Base-by-base conservation (phyloP, 1,284 basidiomycete genomes). In the Anthracocystis walkeri region DNA sequence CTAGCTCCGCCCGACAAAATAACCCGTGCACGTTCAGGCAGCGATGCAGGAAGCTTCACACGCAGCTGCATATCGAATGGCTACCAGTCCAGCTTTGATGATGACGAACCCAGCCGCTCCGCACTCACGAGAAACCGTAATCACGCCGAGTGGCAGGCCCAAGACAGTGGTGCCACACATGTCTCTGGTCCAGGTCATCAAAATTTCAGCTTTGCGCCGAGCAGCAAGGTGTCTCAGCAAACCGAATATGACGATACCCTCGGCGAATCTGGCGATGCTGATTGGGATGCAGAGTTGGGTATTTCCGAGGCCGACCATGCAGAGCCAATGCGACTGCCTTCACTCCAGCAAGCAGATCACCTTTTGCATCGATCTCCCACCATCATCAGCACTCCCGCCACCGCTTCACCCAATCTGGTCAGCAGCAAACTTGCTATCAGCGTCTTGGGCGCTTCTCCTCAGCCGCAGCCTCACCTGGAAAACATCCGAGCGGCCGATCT, bases 11-110 rank as follows among this genome's bases (percentile, higher is more conserved):
- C 64, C 14, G 57, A 64, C 16, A 35, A 25, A 11, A 29, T 21
- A 5, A 50, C 42, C 41, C 68, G 68, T 27, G 55, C 58, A 23
- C 62, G 68, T 3, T 61, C 68, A 21, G 68, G 63, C 20, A 71
- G 68, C 29, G 60, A 68, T 45, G 62, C 65, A n/a, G 48, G 68
- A 20, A 77, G 75, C 65, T 77, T 77, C 44, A 69, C 75, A 5
- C 65, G 75, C 41, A 74, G 65, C 27, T 44, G 71, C n/a, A 55
- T 65, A 14, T 58, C 71, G 3, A 56, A 53, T 8, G 64, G 61
- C 27, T 66, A 68, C 41, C 48, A 53, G 2, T 65, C 58, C 20
- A 53, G 44, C 18, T 55, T 58, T 4, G 65, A 73, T 33, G 65
- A 71, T 44, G 64, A 59, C 33, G 27, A 41, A 11, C 48, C 51